phyloP scores from a whole-genome alignment of 768 basidiomycete genomes.

The Termitomyces heimii region DNA sequence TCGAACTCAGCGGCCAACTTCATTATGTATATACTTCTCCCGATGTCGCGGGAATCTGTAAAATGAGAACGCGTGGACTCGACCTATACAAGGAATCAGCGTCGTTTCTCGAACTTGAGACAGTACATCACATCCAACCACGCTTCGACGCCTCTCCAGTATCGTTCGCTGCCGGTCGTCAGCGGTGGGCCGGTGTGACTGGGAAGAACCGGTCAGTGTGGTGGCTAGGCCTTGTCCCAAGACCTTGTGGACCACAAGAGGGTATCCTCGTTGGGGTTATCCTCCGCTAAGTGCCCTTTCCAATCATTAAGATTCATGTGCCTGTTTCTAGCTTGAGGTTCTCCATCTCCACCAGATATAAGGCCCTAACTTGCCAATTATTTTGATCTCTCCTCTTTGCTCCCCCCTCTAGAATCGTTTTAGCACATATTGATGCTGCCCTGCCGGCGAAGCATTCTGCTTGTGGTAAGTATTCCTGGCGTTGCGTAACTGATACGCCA shows the following conservation, averaged over 20 bases:
- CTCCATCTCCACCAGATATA: conserved; percentile 8
- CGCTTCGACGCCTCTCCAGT: neutral
- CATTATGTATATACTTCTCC: neutral
- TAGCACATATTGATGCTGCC: neutral
- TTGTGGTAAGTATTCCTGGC: neutral
- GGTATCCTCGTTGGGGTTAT: conserved; percentile 7
- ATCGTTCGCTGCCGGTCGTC: neutral
- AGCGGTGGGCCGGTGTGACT: neutral
- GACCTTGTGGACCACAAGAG: neutral
- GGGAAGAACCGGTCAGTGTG: neutral
- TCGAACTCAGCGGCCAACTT: neutral
- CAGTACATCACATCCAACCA: neutral
- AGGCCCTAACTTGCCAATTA: neutral
- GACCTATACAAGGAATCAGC: neutral
- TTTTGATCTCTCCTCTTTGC: conserved; percentile 7
- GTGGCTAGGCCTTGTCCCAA: neutral
- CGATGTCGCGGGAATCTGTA: neutral
- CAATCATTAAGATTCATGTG: conserved; percentile 10
- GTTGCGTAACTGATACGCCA: neutral
- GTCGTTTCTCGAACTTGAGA: neutral
- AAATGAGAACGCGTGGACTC: neutral
- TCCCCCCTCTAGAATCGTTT: neutral
- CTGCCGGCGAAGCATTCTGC: neutral
- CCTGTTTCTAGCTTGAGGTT: conserved; percentile 7
- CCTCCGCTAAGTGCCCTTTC: conserved; percentile 2